Evolutionary conservation across 345 rosid genomes (phyloP), one percentile per base, ranked within the genome.

Genomic region (Cardamine chenopodiifolia): DNA sequence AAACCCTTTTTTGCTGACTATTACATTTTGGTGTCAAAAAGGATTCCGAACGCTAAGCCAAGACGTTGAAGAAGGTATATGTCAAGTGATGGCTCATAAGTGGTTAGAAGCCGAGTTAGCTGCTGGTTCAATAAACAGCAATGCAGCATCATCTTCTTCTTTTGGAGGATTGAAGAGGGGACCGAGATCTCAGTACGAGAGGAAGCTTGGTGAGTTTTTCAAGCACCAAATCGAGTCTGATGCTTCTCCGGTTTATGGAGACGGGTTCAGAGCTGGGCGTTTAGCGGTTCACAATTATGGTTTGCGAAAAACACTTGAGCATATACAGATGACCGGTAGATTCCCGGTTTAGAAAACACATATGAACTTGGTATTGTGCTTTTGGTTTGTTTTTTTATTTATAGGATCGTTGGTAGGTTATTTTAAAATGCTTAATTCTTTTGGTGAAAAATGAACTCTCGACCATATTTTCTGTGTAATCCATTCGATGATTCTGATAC

Each of bases 31-130:
- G 29, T 65, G 31, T 67, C 44, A 40, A 61, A 69, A 74, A 95
- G 99, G 99, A 56, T 90, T 82, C 76, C 89, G 91, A 28, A 86
- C 85, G 49, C 85, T 88, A 53, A 82, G 86, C 29, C 98, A 90
- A 76, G 96, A 96, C 35, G 94, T 92, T 15, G 98, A 96, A 82
- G 99, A 92, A 81, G 99, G 99, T 10, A 90, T 96, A 69, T 96
- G 99, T 72, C 99, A 92, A 79, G 99, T 96, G 54, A 71, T 96
- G 68, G 99, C 97, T 69, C 97, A 90, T 79, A 83, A 88, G 93
- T 96, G 99, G 99, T 76, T 96, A 54, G 88, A 85, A 48, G 64
- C 85, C 0, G 86, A 90, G 85, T 87, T 92, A 3, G 68, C 68
- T 53, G 69, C 85, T 35, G 72, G 81, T 73, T 76, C 89, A 1